These are phyloP conservation scores for Didymella pomorum DNA, from an alignment of 2,329 filamentous ascomycete species.

Conservation along the genomic window DNA sequence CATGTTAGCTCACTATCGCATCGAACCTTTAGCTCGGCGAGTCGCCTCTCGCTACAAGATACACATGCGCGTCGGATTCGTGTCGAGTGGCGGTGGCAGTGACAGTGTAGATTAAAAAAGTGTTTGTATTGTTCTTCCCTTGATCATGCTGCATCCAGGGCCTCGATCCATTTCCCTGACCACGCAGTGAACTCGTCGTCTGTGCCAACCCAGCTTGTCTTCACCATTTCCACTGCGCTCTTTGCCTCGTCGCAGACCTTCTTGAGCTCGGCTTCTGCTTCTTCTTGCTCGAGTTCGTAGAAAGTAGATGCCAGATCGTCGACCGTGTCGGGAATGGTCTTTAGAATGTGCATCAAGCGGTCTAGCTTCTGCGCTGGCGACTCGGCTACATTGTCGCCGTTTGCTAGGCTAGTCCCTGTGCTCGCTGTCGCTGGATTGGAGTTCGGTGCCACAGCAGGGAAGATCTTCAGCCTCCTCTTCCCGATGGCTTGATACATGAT, in stretches of 20 bases:
- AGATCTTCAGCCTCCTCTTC: conserved; percentile 72
- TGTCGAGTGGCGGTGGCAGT: neutral
- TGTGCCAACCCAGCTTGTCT: conserved; percentile 67
- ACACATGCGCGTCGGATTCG: neutral
- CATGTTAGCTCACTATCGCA: too few species aligned
- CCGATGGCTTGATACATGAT: conserved; percentile 73
- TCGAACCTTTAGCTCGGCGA: too few species aligned
- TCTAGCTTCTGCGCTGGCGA: conserved; percentile 56
- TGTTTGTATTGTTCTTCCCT: neutral
- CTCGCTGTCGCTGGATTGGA: neutral
- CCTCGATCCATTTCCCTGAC: conserved; percentile 66
- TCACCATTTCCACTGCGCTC: conserved; percentile 63
- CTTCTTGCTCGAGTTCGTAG: conserved; percentile 70
- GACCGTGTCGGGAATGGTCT: conserved; percentile 69
- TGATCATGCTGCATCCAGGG: conserved; percentile 50
- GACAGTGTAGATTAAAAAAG: neutral
- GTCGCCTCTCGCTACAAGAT: neutral
- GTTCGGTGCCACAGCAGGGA: conserved; percentile 26
- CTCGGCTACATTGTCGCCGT: conserved; percentile 9
- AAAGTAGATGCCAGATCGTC: conserved; percentile 76
- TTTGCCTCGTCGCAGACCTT: conserved; percentile 68
- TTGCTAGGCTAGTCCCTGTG: conserved; percentile 2
- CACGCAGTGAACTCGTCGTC: conserved; percentile 82
- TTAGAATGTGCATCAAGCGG: conserved; percentile 63
- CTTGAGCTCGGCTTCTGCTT: conserved; percentile 67